phyloP scores from a whole-genome alignment of 176 grass and related monocot species.

The Pharus latifolius region DNA sequence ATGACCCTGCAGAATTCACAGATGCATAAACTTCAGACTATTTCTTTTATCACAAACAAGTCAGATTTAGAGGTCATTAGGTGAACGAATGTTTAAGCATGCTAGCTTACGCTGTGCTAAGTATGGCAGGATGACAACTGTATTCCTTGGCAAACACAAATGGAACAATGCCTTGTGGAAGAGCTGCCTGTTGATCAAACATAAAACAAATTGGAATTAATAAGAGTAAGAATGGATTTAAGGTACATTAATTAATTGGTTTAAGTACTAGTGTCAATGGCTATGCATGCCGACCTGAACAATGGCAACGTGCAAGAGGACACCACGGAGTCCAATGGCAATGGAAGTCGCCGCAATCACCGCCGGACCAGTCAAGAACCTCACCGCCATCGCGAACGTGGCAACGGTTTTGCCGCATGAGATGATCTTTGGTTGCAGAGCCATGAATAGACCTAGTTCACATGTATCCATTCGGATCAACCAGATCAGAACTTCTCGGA shows the following conservation, averaged over 20 bases:
- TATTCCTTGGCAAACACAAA: constrained; percentile 99
- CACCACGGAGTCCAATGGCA: constrained; percentile 69
- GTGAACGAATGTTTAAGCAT: neutral
- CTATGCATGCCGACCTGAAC: constrained; percentile 45
- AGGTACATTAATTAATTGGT: too few relatives aligned
- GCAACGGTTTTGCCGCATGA: constrained; percentile 82
- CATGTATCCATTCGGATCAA: neutral
- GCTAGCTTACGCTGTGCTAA: constrained; percentile 80
- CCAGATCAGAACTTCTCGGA: neutral
- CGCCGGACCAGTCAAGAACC: constrained; percentile 77
- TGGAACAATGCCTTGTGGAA: constrained; percentile 95
- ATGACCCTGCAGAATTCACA: constrained; percentile 54
- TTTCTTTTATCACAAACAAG: too few relatives aligned
- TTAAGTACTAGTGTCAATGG: too few relatives aligned
- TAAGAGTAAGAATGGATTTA: too few relatives aligned
- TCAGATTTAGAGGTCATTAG: neutral
- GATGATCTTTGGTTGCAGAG: constrained; percentile 88
- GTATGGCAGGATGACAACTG: constrained; percentile 94
- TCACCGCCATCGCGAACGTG: constrained; percentile 78
- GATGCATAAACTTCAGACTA: neutral
- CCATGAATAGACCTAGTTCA: constrained; percentile 83
- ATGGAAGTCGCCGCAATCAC: constrained; percentile 77
- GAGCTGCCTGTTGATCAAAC: constrained; percentile 58
- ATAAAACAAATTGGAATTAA: neutral
- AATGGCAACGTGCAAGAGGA: constrained; percentile 83